Conservation (phyloP, 345 rosid species). For the Angophora floribunda region DNA sequence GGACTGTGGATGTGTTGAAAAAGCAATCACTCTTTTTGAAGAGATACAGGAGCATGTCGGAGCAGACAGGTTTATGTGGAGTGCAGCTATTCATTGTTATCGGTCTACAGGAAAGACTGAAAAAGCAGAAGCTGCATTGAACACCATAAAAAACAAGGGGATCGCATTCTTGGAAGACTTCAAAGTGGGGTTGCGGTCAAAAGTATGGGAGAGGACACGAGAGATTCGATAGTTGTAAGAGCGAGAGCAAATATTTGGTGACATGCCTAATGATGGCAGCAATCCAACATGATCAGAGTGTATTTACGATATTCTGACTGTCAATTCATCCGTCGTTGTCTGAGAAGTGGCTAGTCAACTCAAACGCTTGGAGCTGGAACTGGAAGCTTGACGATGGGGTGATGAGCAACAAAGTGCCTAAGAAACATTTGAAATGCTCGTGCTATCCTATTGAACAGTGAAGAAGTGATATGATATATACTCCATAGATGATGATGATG, state of each 20-base stretch:
- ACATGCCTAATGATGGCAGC: not conserved
- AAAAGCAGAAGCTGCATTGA: conserved; percentile 19
- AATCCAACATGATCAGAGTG: not conserved
- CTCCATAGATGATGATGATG: not conserved
- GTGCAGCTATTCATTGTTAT: conserved; percentile 51
- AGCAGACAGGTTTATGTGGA: conserved; percentile 42
- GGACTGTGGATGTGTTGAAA: conserved; percentile 37
- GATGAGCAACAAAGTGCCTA: not conserved
- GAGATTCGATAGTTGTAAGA: not conserved
- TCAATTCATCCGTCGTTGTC: not conserved
- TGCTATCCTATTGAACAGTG: not conserved
- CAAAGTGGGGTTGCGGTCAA: conserved; percentile 19
- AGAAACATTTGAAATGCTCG: not conserved
- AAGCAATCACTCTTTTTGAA: conserved; percentile 47
- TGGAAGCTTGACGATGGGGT: not conserved
- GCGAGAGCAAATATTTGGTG: not conserved
- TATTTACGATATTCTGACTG: not conserved
- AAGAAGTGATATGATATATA: not conserved
- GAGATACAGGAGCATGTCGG: conserved; percentile 25
- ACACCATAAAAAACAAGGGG: conserved; percentile 13
- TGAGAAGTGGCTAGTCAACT: not conserved
- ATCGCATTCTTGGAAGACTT: conserved; percentile 20
- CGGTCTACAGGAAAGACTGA: conserved; percentile 29
- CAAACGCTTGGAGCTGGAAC: not conserved
- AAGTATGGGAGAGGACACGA: not conserved